A percentile compares a stretch with the other conserved stretches of the same genome.
These are phyloP conservation scores for Leucocoprinus leucothites DNA, from an alignment of 768 basidiomycete genomes.

Conservation along the genomic window DNA sequence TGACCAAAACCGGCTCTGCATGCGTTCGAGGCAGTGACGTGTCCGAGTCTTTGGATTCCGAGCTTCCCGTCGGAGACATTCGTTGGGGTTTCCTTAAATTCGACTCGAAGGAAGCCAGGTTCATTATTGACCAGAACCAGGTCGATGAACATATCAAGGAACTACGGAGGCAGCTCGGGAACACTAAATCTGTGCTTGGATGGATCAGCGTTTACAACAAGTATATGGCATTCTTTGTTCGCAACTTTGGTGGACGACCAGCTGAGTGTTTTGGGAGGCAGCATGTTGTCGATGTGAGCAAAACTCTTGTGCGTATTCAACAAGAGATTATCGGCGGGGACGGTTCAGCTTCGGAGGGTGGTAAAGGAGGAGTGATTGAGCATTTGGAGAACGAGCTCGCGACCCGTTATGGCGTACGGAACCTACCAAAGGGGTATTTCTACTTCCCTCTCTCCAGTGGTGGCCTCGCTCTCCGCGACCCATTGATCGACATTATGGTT, in stretches of 20 bases:
- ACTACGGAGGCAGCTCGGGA: slow-evolving; percentile 31
- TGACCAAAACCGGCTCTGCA: slow-evolving; percentile 38
- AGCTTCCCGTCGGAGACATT: slow-evolving; percentile 32
- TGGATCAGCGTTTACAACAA: slow-evolving; percentile 38
- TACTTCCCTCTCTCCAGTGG: slow-evolving; percentile 35
- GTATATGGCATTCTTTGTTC: slow-evolving; percentile 35
- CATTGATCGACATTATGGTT: slow-evolving; percentile 34
- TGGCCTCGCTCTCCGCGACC: slow-evolving; percentile 34
- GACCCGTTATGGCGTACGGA: slow-evolving; percentile 26
- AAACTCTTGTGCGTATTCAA: slow-evolving; percentile 30
- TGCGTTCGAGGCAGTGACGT: slow-evolving; percentile 23
- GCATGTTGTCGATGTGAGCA: slow-evolving; percentile 28
- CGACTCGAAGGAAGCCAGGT: slow-evolving; percentile 24
- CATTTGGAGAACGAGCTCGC: slow-evolving; percentile 23
- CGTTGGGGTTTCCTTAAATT: slow-evolving; percentile 40
- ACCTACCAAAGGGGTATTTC: slow-evolving; percentile 39
- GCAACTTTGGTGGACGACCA: slow-evolving; percentile 34
- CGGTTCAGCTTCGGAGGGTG: not conserved
- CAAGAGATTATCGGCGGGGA: slow-evolving; percentile 20
- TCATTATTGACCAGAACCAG: slow-evolving; percentile 33
- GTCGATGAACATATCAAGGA: slow-evolving; percentile 35
- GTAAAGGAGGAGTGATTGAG: slow-evolving; percentile 15
- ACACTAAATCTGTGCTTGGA: slow-evolving; percentile 34
- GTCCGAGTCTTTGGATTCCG: not conserved
- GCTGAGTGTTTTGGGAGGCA: slow-evolving; percentile 29